phyloP scores from a whole-genome alignment of 306 rosid genomes.

The Cicer arietinum region DNA sequence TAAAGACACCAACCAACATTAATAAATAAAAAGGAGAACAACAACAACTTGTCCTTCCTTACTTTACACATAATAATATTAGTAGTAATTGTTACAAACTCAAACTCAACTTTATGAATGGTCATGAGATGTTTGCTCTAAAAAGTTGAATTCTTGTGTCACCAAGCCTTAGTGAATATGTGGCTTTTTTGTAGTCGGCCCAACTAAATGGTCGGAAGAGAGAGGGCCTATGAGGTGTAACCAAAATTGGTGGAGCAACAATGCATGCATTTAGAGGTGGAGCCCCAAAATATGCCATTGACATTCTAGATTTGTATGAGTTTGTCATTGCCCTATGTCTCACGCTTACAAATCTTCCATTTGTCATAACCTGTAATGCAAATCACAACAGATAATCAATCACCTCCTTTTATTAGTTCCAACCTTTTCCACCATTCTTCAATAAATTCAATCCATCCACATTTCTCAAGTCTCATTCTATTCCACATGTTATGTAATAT shows the following conservation, averaged over 20 bases:
- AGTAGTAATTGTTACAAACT: conserved; percentile 15
- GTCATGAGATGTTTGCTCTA: conserved; percentile 37
- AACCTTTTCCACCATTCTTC: no score
- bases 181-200: conserved; percentile 78
- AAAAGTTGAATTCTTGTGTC: conserved; percentile 68
- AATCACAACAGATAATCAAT: conserved; percentile 18
- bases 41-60: conserved; percentile 11
- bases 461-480: neutral
- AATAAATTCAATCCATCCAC: neutral
- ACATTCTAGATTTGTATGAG: conserved; percentile 61
- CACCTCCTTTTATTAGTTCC: neutral
- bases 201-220: conserved; percentile 77
- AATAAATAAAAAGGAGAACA: neutral
- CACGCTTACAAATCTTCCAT: conserved; percentile 79
- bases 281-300: conserved; percentile 74
- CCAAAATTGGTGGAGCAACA: conserved; percentile 60
- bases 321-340: conserved; percentile 72
- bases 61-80: neutral
- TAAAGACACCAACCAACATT: conserved; percentile 18
- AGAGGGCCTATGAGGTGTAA: conserved; percentile 54
- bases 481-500: neutral
- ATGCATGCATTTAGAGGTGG: conserved; percentile 61
- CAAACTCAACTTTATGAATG: conserved; percentile 18
- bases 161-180: conserved; percentile 64
- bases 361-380: conserved; percentile 73